Conservation (phyloP, 2,329 filamentous ascomycete species). For the Hyphodiscus sp. region DNA sequence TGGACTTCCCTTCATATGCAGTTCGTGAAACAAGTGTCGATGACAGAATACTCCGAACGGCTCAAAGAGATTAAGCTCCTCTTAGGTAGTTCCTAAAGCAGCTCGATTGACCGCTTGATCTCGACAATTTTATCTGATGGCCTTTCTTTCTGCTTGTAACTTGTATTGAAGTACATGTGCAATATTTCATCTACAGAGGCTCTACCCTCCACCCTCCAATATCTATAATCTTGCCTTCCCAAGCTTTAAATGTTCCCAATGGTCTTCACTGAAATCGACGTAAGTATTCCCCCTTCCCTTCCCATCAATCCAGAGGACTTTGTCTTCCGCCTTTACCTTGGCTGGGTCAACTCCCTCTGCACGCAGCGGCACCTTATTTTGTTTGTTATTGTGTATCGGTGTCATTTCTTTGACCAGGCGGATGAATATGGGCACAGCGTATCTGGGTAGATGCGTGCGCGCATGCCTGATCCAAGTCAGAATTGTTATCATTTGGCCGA, state of each 20-base stretch:
- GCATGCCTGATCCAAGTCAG: conserved; percentile 37
- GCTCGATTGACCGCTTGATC: no score
- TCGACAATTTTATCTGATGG: no score
- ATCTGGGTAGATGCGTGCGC: conserved; percentile 56
- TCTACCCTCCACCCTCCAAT: neutral
- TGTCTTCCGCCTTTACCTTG: conserved; percentile 37
- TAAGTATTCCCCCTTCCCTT: conserved; percentile 49
- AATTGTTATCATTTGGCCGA: neutral
- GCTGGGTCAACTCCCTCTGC: conserved; percentile 58
- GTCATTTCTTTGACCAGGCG: conserved; percentile 51
- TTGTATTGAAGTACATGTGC: no score
- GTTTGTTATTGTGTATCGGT: conserved; percentile 71
- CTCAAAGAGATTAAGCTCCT: no score
- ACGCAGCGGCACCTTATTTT: conserved; percentile 67
- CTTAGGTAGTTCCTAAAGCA: no score
- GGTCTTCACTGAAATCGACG: conserved; percentile 48
- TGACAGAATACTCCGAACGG: no score
- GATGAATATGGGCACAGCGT: conserved; percentile 71
- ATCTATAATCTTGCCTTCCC: conserved; percentile 39
- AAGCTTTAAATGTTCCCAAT: conserved; percentile 50
- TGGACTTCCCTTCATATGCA: no score
- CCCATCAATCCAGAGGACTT: conserved; percentile 51
- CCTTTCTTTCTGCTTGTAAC: no score
- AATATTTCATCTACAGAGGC: no score
- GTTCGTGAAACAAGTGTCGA: no score